Base-by-base conservation (phyloP, 768 basidiomycete species). In the Udeniomyces megalosporus region DNA sequence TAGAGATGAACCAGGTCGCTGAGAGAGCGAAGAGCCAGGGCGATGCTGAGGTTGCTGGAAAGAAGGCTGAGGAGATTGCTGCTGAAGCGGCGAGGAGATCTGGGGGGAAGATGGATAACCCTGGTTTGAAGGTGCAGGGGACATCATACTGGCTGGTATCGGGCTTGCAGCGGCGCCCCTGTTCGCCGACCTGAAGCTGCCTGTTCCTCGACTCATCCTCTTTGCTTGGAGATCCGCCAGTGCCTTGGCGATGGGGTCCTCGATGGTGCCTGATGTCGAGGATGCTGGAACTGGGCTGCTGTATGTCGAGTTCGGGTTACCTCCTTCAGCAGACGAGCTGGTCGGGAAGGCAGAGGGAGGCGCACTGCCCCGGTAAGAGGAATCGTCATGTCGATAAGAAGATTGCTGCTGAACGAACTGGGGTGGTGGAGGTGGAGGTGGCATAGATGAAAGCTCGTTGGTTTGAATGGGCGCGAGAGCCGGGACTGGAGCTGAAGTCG, bases 241-340 rank as follows among this genome's bases (percentile, higher is more conserved):
- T 31, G 75, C 73, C 56, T 71, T 70, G 17, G 75, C 74, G 69
- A 77, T 73, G 0, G 76, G 77, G 58, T 77, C 77, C 17, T 71
- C 71, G 55, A 73, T 72, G 20, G 71, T 69, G 17, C 38, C 24
- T 6, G 61, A 34, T 11, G 54, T 26, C 11, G 38, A 57, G 22
- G 34, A 20, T 5, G 56, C 17, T 17, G 38, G 38, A 42, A 42
- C 38, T 8, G 38, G 38, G 17, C 38, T 50, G 28, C n/a, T 11
- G n/a, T 50, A 29, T n/a, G n/a, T n/a, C n/a, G n/a, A n/a, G n/a
- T n/a, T n/a, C n/a, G n/a, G n/a, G n/a, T n/a, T n/a, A n/a, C n/a
- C 48, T n/a, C n/a, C 48, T 11, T 8, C 8, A 29, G 48, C 48
- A 29, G 48, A 29, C n/a, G 48, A 20, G 51, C 32, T 53, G 10